Conservation (phyloP, 177 flowering plant genomes). For the Vitis hybrid region DNA sequence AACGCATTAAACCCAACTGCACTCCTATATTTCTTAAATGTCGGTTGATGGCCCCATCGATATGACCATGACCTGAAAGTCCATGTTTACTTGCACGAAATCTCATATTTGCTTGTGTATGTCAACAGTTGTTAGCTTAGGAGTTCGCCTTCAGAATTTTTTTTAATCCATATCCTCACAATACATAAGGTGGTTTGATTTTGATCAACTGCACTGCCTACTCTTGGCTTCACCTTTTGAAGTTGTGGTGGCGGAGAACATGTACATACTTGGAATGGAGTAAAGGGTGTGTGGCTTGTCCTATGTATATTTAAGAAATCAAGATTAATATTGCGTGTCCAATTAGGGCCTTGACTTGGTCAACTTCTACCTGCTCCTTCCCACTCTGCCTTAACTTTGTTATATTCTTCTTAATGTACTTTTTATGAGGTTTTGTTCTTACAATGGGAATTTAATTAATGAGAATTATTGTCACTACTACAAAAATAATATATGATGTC, state of each 20-base stretch:
- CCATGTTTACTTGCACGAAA: conserved; percentile 15
- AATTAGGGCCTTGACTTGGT: no score
- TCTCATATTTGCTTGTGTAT: background rate
- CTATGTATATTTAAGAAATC: no score
- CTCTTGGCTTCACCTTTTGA: background rate
- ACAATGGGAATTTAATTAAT: no score
- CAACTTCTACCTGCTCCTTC: no score
- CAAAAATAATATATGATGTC: no score
- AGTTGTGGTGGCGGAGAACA: background rate
- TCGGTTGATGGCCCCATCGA: background rate
- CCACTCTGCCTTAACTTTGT: no score
- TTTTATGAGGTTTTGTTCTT: no score
- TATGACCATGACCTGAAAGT: background rate
- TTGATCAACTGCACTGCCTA: conserved; percentile 52
- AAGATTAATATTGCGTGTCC: no score
- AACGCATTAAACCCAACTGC: background rate
- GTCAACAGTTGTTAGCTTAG: background rate
- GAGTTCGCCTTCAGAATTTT: background rate
- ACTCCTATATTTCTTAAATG: background rate
- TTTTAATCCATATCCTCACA: background rate
- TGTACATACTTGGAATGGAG: no score
- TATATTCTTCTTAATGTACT: no score
- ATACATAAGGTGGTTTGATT: conserved; percentile 16
- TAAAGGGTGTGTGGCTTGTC: no score
- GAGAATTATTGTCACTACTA: no score